Percentiles rank a stretch among this genome's conserved stretches.
Conservation (phyloP, 352 stramenopile species). For the Lagenidium giganteum region DNA sequence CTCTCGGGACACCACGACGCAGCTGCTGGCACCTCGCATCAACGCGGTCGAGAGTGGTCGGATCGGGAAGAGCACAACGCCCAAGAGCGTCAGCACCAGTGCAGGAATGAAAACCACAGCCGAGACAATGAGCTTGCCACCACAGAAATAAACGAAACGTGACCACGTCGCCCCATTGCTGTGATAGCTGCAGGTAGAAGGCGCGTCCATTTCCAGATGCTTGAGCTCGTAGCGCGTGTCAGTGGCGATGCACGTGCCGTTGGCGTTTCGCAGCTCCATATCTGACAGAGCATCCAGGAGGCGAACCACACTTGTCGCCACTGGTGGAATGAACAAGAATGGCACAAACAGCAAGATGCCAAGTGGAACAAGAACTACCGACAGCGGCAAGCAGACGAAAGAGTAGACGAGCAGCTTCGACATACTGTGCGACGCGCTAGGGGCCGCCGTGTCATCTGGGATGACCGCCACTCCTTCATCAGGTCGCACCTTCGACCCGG, state of each 20-base stretch:
- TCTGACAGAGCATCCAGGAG: constrained; percentile 65
- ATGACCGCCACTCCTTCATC: no score
- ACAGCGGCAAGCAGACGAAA: constrained; percentile 48
- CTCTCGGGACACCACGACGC: constrained; percentile 56
- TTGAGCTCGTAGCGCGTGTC: constrained; percentile 58
- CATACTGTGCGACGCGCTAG: constrained; percentile 38
- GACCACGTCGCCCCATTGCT: constrained; percentile 47
- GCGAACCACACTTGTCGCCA: constrained; percentile 43
- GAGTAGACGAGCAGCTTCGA: constrained; percentile 61
- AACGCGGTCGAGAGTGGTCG: constrained; percentile 36
- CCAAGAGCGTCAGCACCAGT: constrained; percentile 44
- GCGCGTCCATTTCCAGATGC: constrained; percentile 48
- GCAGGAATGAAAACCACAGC: constrained; percentile 47
- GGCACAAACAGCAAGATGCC: constrained; percentile 43
- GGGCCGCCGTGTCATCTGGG: neutral
- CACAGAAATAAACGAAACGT: constrained; percentile 65
- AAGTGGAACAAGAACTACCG: constrained; percentile 52
- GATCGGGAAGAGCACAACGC: constrained; percentile 53
- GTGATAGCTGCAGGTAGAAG: no score
- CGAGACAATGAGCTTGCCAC: constrained; percentile 58
- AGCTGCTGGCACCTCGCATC: constrained; percentile 33
- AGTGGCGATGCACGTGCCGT: constrained; percentile 44
- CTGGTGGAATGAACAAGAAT: constrained; percentile 54
- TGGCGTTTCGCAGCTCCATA: constrained; percentile 68
- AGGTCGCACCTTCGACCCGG: constrained; percentile 19